Conservation (phyloP, 306 rosid genomes). For the Rubus idaeus region DNA sequence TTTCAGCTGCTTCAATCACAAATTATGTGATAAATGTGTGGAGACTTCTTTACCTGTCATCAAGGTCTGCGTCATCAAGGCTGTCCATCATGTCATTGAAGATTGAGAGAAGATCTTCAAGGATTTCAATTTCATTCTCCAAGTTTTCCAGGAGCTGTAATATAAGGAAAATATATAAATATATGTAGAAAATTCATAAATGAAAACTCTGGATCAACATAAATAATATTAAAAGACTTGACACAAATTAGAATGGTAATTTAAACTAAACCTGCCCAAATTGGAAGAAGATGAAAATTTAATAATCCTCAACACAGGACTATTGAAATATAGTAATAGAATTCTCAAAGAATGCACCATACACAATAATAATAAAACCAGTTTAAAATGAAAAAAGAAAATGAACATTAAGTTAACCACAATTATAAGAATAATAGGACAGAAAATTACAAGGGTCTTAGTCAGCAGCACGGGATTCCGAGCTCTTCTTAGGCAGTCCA, state of each 20-base stretch:
- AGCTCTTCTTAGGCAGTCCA: slow-evolving; percentile 66
- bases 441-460: slow-evolving; percentile 51
- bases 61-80: slow-evolving; percentile 50
- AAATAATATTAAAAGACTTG: background rate
- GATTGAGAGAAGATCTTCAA: slow-evolving; percentile 40
- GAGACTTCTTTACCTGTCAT: slow-evolving; percentile 52
- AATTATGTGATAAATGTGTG: background rate
- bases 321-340: background rate
- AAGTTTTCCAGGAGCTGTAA: slow-evolving; percentile 60
- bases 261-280: background rate
- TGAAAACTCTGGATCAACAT: background rate
- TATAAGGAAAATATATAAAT: slow-evolving; percentile 13
- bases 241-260: background rate
- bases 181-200: background rate
- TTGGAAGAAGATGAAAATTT: background rate
- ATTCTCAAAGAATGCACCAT: background rate
- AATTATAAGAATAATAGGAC: slow-evolving; percentile 6
- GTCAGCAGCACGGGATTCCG: slow-evolving; percentile 35
- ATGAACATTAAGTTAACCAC: slow-evolving; percentile 8
- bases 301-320: background rate
- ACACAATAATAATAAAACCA: background rate
- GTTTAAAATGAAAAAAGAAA: background rate
- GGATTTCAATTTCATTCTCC: slow-evolving; percentile 70
- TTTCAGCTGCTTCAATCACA: slow-evolving; percentile 1
- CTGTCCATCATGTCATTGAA: slow-evolving; percentile 55